phyloP scores from a whole-genome alignment of 202 grass and related monocot genomes.

The Dendrocalamus latiflorus region DNA sequence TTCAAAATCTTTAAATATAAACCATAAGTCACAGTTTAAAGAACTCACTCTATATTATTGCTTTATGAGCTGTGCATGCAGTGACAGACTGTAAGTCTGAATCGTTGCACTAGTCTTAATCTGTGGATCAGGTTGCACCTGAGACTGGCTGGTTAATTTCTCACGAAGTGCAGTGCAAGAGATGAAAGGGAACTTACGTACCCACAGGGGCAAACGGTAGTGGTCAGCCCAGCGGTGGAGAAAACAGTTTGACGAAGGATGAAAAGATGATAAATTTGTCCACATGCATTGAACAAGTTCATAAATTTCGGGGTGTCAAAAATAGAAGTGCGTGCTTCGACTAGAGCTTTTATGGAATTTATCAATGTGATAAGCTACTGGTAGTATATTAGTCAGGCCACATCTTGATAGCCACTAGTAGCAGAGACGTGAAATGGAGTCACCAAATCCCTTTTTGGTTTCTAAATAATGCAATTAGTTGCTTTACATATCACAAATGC shows the following conservation, averaged over 20 bases:
- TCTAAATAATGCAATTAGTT: not conserved
- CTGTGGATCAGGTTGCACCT: not conserved
- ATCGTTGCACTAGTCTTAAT: not conserved
- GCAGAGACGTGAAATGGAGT: not conserved
- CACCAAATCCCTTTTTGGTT: not conserved
- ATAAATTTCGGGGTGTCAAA: not conserved
- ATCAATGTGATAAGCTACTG: constrained; percentile 33
- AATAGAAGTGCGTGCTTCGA: constrained; percentile 29
- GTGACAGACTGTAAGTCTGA: no score
- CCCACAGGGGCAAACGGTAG: not conserved
- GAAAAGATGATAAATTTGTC: not conserved
- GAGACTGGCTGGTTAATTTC: not conserved
- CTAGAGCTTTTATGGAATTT: not conserved
- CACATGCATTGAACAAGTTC: constrained; percentile 22
- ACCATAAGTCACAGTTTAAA: no score
- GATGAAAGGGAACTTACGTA: not conserved
- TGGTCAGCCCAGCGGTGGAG: not conserved
- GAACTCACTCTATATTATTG: no score
- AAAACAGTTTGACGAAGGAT: not conserved
- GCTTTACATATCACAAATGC: constrained; percentile 2
- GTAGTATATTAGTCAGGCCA: constrained; percentile 32
- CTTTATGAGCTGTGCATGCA: no score
- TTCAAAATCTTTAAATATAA: no score
- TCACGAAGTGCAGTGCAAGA: not conserved
- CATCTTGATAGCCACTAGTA: constrained; percentile 44